Conservation (phyloP, 75 land plant genomes). For the Cryptomeria japonica region DNA sequence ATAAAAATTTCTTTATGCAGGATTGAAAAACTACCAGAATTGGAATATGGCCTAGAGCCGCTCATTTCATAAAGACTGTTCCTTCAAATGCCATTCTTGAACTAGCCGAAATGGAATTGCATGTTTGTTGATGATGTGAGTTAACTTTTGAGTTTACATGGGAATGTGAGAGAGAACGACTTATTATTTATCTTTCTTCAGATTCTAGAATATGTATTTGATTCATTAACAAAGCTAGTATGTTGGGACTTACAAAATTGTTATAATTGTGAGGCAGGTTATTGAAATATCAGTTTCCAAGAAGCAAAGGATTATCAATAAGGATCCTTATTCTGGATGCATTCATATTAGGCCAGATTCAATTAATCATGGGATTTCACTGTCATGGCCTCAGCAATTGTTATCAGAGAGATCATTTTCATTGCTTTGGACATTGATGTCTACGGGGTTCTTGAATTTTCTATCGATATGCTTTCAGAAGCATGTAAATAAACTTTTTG, state of each 20-base stretch:
- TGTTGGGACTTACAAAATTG: neutral
- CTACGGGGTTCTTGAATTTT: neutral
- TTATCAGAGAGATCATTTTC: neutral
- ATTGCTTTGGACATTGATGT: neutral
- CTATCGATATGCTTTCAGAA: neutral
- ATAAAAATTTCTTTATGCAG: conserved; percentile 16
- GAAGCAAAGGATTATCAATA: neutral
- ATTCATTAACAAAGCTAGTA: neutral
- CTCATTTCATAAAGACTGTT: conserved; percentile 17
- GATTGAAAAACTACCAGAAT: conserved; percentile 37
- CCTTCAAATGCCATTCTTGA: neutral
- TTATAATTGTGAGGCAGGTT: neutral
- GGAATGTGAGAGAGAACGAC: neutral
- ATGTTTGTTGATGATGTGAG: neutral
- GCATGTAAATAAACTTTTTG: neutral
- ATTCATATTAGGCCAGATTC: neutral
- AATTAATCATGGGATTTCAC: neutral
- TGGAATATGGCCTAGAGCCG: conserved; percentile 31
- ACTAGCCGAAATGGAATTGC: neutral
- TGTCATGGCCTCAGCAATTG: neutral
- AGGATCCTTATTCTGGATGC: neutral
- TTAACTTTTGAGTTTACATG: neutral
- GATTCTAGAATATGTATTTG: neutral
- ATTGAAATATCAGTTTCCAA: neutral
- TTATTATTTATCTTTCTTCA: neutral